Conservation (phyloP, 2,329 filamentous ascomycete genomes). For the Phaeosphaeria sp. region DNA sequence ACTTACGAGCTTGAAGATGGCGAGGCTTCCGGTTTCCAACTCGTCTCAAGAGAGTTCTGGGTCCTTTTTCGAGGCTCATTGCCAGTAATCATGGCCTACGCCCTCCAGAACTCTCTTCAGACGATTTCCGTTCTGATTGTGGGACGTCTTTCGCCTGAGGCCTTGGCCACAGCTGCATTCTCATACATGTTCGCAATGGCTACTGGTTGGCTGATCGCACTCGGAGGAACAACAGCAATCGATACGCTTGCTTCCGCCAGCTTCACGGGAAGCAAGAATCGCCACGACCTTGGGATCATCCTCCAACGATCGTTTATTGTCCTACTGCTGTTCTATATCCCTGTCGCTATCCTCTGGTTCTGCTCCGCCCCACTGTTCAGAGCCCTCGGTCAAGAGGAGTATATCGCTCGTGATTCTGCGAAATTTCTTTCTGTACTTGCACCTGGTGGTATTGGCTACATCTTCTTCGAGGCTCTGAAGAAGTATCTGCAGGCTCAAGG, state of each 20-base stretch:
- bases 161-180: slow-evolving; percentile 82
- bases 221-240: slow-evolving; percentile 84
- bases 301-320: slow-evolving; percentile 79
- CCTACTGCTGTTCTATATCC: slow-evolving; percentile 73
- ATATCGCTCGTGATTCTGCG: slow-evolving; percentile 76
- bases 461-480: slow-evolving; percentile 83
- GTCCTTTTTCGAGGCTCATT: slow-evolving; percentile 72
- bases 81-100: slow-evolving; percentile 84
- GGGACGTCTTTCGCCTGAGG: slow-evolving; percentile 78
- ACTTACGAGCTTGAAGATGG: slow-evolving; percentile 48
- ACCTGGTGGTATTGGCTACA: slow-evolving; percentile 83
- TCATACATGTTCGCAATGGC: slow-evolving; percentile 95
- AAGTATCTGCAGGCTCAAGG: slow-evolving; percentile 66
- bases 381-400: slow-evolving; percentile 77
- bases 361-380: slow-evolving; percentile 78
- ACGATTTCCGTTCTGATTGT: slow-evolving; percentile 83
- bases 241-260: slow-evolving; percentile 84
- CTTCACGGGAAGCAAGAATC: slow-evolving; percentile 82
- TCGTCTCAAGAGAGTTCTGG: slow-evolving; percentile 66
- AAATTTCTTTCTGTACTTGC: slow-evolving; percentile 76
- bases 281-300: slow-evolving; percentile 78
- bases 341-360: slow-evolving; percentile 76
- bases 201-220: slow-evolving; percentile 83
- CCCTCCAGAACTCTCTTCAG: slow-evolving; percentile 84
- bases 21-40: slow-evolving; percentile 40